phyloP scores from a whole-genome alignment of 1,284 basidiomycete genomes.

The Somion occarium region DNA sequence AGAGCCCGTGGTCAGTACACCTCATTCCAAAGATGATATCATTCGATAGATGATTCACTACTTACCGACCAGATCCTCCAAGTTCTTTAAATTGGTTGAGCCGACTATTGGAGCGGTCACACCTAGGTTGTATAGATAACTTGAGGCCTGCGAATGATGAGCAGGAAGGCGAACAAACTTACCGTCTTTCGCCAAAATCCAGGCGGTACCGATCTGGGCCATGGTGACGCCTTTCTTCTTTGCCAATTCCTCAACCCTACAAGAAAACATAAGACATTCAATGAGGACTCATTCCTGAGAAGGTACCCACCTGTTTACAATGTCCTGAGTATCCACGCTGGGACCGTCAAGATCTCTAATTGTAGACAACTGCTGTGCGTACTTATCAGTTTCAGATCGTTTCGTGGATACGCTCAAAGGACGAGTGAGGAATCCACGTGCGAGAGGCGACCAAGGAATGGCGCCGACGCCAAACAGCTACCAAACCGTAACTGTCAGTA shows the following conservation, averaged over 20 bases:
- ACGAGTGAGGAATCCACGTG: slow-evolving; percentile 40
- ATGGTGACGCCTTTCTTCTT: slow-evolving; percentile 33
- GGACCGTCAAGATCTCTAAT: slow-evolving; percentile 8
- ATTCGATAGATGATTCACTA: no score
- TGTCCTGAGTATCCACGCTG: slow-evolving; percentile 6
- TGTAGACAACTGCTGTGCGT: slow-evolving; percentile 8
- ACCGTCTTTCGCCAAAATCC: slow-evolving; percentile 28
- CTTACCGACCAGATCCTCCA: slow-evolving; percentile 24
- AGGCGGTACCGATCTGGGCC: slow-evolving; percentile 39
- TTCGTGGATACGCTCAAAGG: slow-evolving; percentile 33
- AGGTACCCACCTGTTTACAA: slow-evolving; percentile 21
- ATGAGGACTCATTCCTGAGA: background rate
- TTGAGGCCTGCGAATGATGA: background rate
- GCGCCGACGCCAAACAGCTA: slow-evolving; percentile 31
- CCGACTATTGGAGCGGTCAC: slow-evolving; percentile 11
- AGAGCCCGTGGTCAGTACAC: no score
- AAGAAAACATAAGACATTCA: background rate
- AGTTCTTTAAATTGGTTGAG: slow-evolving; percentile 25
- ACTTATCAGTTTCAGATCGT: slow-evolving; percentile 32
- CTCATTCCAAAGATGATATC: no score
- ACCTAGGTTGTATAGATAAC: slow-evolving; percentile 7
- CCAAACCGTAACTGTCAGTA: no score
- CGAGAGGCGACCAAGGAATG: slow-evolving; percentile 43
- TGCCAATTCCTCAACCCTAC: slow-evolving; percentile 33
- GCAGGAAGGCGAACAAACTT: background rate